Evolutionary conservation across 2,329 filamentous ascomycete species (phyloP), one percentile per base, ranked within the genome.

Genomic region (Arthrobotrys musiformis): DNA sequence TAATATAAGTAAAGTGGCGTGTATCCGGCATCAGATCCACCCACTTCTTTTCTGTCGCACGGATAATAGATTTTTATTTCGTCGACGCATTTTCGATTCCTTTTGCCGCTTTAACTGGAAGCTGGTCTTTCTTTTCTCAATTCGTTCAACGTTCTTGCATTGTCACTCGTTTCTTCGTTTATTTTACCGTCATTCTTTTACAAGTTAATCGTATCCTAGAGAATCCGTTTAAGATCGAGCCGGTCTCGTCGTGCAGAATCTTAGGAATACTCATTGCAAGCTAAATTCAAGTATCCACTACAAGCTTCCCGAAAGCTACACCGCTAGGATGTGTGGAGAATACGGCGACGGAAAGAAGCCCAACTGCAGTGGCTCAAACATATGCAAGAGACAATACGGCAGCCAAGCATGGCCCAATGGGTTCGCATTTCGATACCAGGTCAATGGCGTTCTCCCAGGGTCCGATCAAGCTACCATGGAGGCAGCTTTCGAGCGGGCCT

Each of bases 361-460:
- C n/a, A 46, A 11, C 58, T 62, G 58, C 58, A 46, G 24, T 24
- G 33, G 56, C 13, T 1, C 58, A 33, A 30, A 40, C 8, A 37
- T 58, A 2, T 58, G 54, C 33, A 62, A 62, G 15, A 37, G 58
- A 4, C 58, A 62, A 24, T 62, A 62, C 19, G 24, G 22, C 11
- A 7, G 33, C 30, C 26, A 17, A 24, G 33, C 54, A 50, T 70
- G 54, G 54, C 66, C 66, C 22, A 50, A 28, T 48, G 66, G 56
- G 1, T 61, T 35, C 26, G 54, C 44, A n/a, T 70, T 70, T 22
- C 28, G 48, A 70, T 70, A 70, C 30, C 40, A 52, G n/a, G n/a
- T 70, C 19, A 30, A 70, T 4, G 66, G 66, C 9, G 56, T 70
- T 11, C 54, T 70, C 11, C 66, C 66, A 70, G 66, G 66, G 24